Evolutionary conservation across 2,329 filamentous ascomycete genomes (phyloP), one percentile per base, ranked within the genome.

Genomic region (Leptographium radiaticola): DNA sequence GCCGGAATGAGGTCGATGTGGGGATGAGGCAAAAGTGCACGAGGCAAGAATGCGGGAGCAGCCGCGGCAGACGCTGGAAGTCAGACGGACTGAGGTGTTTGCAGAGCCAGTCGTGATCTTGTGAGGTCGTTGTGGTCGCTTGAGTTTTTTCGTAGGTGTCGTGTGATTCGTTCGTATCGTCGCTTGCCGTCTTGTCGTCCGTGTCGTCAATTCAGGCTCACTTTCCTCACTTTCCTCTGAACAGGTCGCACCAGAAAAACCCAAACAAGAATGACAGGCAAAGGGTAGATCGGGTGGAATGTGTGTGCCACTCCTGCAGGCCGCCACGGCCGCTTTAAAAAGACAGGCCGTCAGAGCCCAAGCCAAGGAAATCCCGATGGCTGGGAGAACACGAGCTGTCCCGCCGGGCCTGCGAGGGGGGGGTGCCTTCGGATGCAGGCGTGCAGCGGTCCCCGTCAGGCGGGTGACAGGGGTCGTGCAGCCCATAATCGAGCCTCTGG

Each of bases 311-410:
- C 31, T 36, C 31, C 31, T 51, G 49, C 31, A 36, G 40, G 20
- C 49, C 39, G 39, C 38, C 49, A 44, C 7, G 49, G 38, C 49
- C 11, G 11, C 38, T 16, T 36, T 51, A 34, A 51, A 43, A 51
- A 15, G 30, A 16, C 31, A 10, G 33, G 39, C 39, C n/a, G 18
- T 31, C 11, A 15, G 20, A 20, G n/a, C 8, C 18, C n/a, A 25
- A 31, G 31, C 30, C 18, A 25, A 12, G 20, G 31, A 44, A 51
- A 51, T 34, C 30, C 30, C 31, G 42, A 51, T 51, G 49, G 49
- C 49, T 51, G 49, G 49, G 49, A 20, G 18, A 43, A 50, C 36
- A 50, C 36, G 49, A 50, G 49, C 25, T 33, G n/a, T 36, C n/a
- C 13, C n/a, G 10, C 33, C n/a, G 34, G 31, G n/a, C 12, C 34